Base-by-base conservation (phyloP, 805 yeast genomes). In the Wickerhamomyces hampshirensis region DNA sequence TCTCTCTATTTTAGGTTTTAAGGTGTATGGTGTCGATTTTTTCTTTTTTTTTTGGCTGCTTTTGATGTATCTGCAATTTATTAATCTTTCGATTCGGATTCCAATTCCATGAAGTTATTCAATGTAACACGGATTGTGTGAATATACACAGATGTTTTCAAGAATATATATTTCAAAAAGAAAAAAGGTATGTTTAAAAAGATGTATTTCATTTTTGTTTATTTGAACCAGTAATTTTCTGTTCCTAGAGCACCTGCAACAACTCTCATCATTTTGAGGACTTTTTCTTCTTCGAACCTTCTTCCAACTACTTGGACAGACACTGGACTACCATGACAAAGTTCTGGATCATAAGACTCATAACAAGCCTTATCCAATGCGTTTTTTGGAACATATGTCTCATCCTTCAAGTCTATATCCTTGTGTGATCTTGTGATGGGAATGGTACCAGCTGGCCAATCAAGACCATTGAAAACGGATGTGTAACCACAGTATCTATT, bases 241-340 rank as follows among this genome's bases (percentile, higher is more conserved):
- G 33, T 24, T 7, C 29, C 33, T n/a, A 34, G 18, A 18, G 26
- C 31, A 13, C 23, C 9, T 5, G 37, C 33, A 3, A 34, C 29
- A 16, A 34, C 33, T 8, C 26, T 23, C 33, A 34, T 34, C 37
- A 34, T 34, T 19, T 28, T 63, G 28, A 77, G 50, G 5, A 68
- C 73, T 51, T 77, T 77, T 43, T 81, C 88, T 46, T 81, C 89
- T 47, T 77, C 71, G 14, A 68, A 63, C 35, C 75, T 66, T 39
- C 66, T 65, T n/a, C 82, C 77, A 4, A 80, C 75, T 19, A 82
- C 59, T 55, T 81, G 87, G n/a, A 82, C 58, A 14, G 78, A 74
- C 11, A 76, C 78, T 0, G 86, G 79, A 37, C 79, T 73, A 5
- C 79, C 81, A 44, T 75, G 67, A 53, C 68, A 63, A 42, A 69